Evolutionary conservation across 2,329 filamentous ascomycete genomes (phyloP).

Genomic region (Xylariaceae sp.): DNA sequence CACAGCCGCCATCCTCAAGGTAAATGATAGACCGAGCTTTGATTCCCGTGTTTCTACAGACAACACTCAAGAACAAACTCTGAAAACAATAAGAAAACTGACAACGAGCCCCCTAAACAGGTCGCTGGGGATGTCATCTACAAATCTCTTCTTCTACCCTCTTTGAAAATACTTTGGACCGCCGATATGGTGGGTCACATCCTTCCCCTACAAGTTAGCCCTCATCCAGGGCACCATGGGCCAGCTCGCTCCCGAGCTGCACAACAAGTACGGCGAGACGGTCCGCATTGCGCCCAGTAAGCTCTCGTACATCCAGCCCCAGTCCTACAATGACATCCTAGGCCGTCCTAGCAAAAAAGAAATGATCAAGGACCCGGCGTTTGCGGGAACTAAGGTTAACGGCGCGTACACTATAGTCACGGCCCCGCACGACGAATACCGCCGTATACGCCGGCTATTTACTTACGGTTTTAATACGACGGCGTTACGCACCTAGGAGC

Average conservation of each 20-base stretch:
- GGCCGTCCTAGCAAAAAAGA: not conserved
- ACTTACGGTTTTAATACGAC: not conserved
- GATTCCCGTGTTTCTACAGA: not conserved
- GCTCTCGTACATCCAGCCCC: not conserved
- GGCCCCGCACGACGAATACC: not conserved
- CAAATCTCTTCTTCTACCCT: conserved; percentile 3
- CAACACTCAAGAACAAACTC: not conserved
- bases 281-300: conserved; percentile 3
- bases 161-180: not conserved
- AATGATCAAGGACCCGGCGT: not conserved
- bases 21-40: not conserved
- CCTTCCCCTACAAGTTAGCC: not conserved
- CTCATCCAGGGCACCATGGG: not conserved
- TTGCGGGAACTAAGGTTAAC: not conserved
- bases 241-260: not conserved
- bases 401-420: not conserved
- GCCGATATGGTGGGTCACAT: not conserved
- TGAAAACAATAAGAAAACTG: not conserved
- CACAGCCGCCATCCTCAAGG: not conserved
- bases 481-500: not conserved
- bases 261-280: conserved; percentile 1
- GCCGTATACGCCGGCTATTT: not conserved
- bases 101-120: not conserved
- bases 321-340: not conserved
- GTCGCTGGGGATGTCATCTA: conserved; percentile 1